Evolutionary conservation across 768 basidiomycete species (phyloP), one percentile per base, ranked within the genome.

Genomic region (Collybia sordida): DNA sequence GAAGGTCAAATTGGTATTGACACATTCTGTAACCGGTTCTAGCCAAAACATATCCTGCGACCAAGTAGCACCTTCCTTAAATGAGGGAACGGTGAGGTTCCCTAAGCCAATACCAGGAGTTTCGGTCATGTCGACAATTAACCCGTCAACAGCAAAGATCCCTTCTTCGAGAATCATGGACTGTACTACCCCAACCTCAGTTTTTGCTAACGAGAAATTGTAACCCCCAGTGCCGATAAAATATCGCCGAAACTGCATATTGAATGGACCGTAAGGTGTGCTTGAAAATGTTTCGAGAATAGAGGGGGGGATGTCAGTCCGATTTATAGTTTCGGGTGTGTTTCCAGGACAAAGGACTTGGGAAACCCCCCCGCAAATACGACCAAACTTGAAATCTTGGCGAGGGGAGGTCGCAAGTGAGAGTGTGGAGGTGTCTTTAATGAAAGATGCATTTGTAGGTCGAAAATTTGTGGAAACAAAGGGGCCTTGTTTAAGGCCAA

Each of bases 21-120:
- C 54, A 18, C 59, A 63, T 17, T 42, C 11, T 2, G 61, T 55
- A 8, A 57, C 53, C 4, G 61, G 61, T 42, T 63, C 59, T 25
- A 62, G 50, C 60, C 61, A 63, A 12, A 63, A 42, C 18, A 61
- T 28, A 5, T 63, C 59, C 21, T 60, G 53, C 7, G 57, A 57
- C 61, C 61, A 63, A 3, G 34, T 36, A 2, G 21, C 59, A 4
- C 61, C 61, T 1, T 42, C 8, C n/a, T 44, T 25, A 0, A 45
- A 38, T 0, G 17, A 5, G 2, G 57, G 57, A 2, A 59, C 7
- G 4, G 54, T 56, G 46, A 56, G 54, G 37, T 56, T 59, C 54
- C 46, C 53, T 18, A 59, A 38, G n/a, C 57, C 57, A 17, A 59
- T 25, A 6, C 56, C 57, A 15, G 61, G 61, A 22, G 47, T 54